Percentiles rank a stretch among this genome's conserved stretches.
These are phyloP conservation scores for Fusarium praegraminearum DNA, from an alignment of 2,329 filamentous ascomycete genomes.

Conservation along the genomic window DNA sequence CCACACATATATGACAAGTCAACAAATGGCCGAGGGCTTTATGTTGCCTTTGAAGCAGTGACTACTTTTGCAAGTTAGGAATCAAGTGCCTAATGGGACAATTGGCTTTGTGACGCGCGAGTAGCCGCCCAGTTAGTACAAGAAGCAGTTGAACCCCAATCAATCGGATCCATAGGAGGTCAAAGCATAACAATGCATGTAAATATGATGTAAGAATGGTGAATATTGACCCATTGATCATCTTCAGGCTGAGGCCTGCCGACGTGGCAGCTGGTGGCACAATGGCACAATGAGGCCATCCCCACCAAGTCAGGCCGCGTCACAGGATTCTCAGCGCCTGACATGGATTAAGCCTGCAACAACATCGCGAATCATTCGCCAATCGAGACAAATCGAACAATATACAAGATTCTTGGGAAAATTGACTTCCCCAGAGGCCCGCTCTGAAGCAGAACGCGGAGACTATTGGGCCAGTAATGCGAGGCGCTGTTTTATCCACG, in stretches of 20 bases:
- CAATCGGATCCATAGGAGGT: background rate
- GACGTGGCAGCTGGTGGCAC: slow-evolving; percentile 18
- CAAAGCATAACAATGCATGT: background rate
- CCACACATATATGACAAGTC: background rate
- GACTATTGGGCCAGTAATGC: slow-evolving; percentile 15
- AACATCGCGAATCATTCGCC: background rate
- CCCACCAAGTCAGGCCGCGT: slow-evolving; percentile 20
- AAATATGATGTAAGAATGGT: background rate
- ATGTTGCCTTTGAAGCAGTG: background rate
- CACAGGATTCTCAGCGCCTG: background rate
- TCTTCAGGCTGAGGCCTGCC: background rate
- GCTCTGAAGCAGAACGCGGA: background rate
- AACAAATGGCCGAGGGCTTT: background rate
- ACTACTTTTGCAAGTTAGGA: background rate
- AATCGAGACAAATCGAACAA: background rate
- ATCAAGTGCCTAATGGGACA: too few species aligned
- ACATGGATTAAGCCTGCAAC: slow-evolving; percentile 13
- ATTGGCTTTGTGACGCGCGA: background rate
- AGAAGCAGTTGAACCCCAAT: background rate
- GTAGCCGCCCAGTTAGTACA: background rate
- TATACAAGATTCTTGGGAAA: background rate
- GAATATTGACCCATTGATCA: fast-evolving
- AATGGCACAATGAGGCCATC: slow-evolving; percentile 39
- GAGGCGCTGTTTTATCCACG: slow-evolving; percentile 12
- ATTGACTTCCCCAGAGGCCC: background rate